Conservation (phyloP, 306 rosid species). For the Pyrus pyrifolia region DNA sequence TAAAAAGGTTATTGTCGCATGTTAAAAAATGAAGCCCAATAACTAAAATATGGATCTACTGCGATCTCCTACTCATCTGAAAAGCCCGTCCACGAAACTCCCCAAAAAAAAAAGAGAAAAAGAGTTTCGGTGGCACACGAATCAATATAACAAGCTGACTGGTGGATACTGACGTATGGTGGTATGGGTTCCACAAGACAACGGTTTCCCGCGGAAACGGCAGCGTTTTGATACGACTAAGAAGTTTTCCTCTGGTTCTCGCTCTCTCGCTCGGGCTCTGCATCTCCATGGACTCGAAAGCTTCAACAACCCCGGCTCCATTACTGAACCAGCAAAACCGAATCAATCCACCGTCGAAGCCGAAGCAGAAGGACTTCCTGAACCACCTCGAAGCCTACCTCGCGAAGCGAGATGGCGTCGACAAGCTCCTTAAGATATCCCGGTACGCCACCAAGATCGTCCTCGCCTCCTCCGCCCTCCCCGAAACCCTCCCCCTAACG, state of each 20-base stretch:
- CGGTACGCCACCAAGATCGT: constrained; percentile 69
- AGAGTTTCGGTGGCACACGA: neutral
- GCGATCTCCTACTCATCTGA: neutral
- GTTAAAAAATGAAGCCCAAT: no score
- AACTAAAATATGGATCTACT: neutral
- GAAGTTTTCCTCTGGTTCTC: neutral
- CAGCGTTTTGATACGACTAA: neutral
- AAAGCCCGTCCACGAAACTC: neutral
- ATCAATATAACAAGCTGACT: neutral
- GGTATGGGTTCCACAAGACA: neutral
- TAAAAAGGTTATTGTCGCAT: no score
- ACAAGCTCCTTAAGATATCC: constrained; percentile 83
- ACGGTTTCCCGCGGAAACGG: neutral
- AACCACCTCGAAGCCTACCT: constrained; percentile 71
- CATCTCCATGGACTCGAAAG: constrained; percentile 40
- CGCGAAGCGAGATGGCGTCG: constrained; percentile 88
- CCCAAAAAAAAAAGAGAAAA: neutral
- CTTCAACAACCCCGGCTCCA: constrained; percentile 14
- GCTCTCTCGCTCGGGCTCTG: neutral
- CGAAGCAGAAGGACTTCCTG: constrained; percentile 48
- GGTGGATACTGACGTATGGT: neutral
- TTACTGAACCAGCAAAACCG: constrained; percentile 13
- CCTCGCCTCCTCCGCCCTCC: constrained; percentile 52
- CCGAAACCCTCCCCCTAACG: constrained; percentile 37
- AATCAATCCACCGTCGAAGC: neutral